Percentiles rank a stretch among this genome's conserved stretches.
These are phyloP conservation scores for Neurospora sp. DNA, from an alignment of 495 filamentous ascomycete species.

Conservation along the genomic window DNA sequence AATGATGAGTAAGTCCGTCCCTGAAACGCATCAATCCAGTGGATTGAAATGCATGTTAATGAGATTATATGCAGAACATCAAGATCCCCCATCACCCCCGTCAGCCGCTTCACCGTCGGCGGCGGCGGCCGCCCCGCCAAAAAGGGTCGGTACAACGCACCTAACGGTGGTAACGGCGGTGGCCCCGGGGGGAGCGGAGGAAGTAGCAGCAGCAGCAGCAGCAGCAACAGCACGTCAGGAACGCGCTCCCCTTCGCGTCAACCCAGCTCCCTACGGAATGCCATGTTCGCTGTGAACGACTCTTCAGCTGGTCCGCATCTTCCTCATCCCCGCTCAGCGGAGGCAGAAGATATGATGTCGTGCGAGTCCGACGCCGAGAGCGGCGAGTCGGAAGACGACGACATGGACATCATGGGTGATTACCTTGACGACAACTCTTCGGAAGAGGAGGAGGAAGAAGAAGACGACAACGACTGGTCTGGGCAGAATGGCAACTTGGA, in stretches of 20 bases:
- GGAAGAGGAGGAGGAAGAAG: slow-evolving; percentile 3
- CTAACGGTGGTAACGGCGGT: background rate
- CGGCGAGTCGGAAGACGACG: background rate
- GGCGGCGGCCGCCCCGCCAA: slow-evolving; percentile 2
- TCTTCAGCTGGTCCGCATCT: background rate
- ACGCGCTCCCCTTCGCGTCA: slow-evolving; percentile 3
- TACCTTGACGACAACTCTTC: slow-evolving; percentile 3
- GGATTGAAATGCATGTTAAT: no score
- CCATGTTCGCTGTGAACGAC: slow-evolving; percentile 5
- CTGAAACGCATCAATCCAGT: no score
- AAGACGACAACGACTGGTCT: slow-evolving; percentile 18
- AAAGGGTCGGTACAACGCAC: slow-evolving; percentile 2
- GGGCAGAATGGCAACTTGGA: slow-evolving; percentile 17
- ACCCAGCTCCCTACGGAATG: slow-evolving; percentile 10
- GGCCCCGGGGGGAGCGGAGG: background rate
- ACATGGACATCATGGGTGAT: slow-evolving; percentile 10
- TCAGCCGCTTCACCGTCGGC: slow-evolving; percentile 4
- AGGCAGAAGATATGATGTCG: background rate
- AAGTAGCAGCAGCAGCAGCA: background rate
- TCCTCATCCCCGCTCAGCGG: background rate
- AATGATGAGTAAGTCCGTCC: slow-evolving; percentile 9
- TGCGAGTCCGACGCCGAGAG: background rate
- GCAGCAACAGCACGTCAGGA: background rate
- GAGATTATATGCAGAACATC: background rate
- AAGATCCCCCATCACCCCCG: slow-evolving; percentile 3